phyloP scores from a whole-genome alignment of 1,284 basidiomycete genomes.

The Sporisorium graminicola region DNA sequence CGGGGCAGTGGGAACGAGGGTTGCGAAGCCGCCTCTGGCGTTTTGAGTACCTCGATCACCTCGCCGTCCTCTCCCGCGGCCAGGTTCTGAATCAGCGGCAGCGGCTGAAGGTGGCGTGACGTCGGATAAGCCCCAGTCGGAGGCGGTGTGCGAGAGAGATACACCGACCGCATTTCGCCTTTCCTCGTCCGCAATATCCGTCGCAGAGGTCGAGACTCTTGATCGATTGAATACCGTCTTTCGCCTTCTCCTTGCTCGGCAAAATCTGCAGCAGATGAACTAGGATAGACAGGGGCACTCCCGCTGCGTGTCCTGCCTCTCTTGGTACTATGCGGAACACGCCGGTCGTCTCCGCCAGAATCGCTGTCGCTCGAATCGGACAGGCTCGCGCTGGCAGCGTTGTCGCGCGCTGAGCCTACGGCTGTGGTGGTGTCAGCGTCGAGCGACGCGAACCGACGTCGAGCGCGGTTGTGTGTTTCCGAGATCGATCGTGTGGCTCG shows the following conservation, averaged over 20 bases:
- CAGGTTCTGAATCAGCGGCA: not conserved
- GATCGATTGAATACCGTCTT: not conserved
- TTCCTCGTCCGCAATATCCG: slow-evolving; percentile 10
- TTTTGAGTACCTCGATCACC: slow-evolving; percentile 14
- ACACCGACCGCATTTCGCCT: slow-evolving; percentile 23
- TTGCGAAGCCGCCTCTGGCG: not conserved
- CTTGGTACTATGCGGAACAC: not conserved
- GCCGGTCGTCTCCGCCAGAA: not conserved
- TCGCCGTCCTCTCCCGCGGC: not conserved
- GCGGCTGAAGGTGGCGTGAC: not conserved
- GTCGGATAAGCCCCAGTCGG: not conserved
- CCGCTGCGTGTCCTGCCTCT: slow-evolving; percentile 8
- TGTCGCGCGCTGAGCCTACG: too few species aligned
- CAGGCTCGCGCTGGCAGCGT: not conserved
- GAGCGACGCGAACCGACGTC: not conserved
- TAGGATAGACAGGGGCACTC: not conserved
- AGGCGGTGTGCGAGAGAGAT: slow-evolving; percentile 1
- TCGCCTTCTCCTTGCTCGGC: too few species aligned
- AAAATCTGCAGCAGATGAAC: not conserved
- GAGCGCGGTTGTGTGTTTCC: slow-evolving; percentile 8
- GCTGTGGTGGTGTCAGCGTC: not conserved
- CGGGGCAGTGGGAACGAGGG: not conserved
- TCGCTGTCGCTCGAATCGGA: slow-evolving; percentile 1
- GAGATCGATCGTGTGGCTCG: slow-evolving; percentile 28
- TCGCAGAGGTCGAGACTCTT: slow-evolving; percentile 1